phyloP scores from a whole-genome alignment of 164 flowering plant genomes.

The Nelumbo lutea region DNA sequence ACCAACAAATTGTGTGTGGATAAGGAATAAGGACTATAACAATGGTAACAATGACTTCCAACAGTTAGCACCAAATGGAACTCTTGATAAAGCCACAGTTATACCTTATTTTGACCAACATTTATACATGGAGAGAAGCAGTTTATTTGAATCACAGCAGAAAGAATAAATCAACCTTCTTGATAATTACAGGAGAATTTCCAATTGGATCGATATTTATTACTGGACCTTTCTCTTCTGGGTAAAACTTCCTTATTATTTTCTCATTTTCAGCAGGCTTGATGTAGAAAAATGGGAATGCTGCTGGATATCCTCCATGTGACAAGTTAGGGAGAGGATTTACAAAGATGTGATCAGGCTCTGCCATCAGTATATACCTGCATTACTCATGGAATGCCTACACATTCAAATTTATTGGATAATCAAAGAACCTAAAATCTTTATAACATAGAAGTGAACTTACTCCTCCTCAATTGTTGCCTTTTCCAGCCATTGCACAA shows the following conservation, averaged over 20 bases:
- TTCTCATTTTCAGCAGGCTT: slow-evolving; percentile 65
- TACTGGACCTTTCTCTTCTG: slow-evolving; percentile 82
- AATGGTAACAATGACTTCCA: neutral
- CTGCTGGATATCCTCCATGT: slow-evolving; percentile 65
- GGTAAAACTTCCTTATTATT: slow-evolving; percentile 72
- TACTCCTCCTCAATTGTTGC: slow-evolving; percentile 91
- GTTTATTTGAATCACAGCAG: slow-evolving; percentile 1
- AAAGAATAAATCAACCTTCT: slow-evolving; percentile 46
- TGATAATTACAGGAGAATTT: slow-evolving; percentile 94
- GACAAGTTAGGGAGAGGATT: slow-evolving; percentile 88
- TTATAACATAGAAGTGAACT: slow-evolving; percentile 24
- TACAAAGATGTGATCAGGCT: slow-evolving; percentile 90
- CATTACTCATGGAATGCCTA: slow-evolving; percentile 14
- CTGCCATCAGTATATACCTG: slow-evolving; percentile 95
- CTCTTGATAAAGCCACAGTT: neutral
- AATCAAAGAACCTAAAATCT: neutral
- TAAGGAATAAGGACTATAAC: neutral
- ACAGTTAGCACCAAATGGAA: neutral
- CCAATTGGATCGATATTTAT: slow-evolving; percentile 90
- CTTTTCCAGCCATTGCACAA: slow-evolving; percentile 94
- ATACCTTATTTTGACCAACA: neutral
- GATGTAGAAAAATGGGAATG: slow-evolving; percentile 84
- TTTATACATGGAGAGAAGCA: neutral
- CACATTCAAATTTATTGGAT: slow-evolving; percentile 6
- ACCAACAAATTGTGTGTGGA: neutral